phyloP scores from a whole-genome alignment of 352 stramenopile genomes.

The Peronospora belbahrii region DNA sequence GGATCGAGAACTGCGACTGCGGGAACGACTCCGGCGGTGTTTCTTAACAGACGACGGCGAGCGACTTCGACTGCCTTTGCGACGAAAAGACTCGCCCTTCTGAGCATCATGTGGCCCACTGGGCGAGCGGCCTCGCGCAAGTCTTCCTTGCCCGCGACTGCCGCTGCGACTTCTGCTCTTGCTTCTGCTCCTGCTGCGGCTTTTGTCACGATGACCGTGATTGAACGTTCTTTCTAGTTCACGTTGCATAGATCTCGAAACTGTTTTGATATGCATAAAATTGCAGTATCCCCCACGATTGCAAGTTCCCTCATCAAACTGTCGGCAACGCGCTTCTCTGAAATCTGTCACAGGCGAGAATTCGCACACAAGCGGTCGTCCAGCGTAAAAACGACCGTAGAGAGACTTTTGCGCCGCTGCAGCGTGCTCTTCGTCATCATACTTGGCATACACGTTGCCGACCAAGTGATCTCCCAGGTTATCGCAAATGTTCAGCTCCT shows the following conservation, averaged over 20 bases:
- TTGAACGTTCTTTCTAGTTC: conserved; percentile 86
- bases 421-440: conserved; percentile 97
- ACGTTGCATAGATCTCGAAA: conserved; percentile 72
- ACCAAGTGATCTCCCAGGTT: conserved; percentile 99
- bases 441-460: conserved; percentile 99
- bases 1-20: conserved; percentile 36
- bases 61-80: conserved; percentile 36
- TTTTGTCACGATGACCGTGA: conserved; percentile 37
- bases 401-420: conserved; percentile 93
- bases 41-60: conserved; percentile 40
- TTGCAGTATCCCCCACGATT: conserved; percentile 98
- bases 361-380: conserved; percentile 92
- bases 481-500: conserved; percentile 98
- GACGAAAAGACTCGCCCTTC: conserved; percentile 31
- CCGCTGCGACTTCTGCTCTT: conserved; percentile 44
- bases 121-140: conserved; percentile 30
- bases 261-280: conserved; percentile 98
- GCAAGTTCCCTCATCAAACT: conserved; percentile 98
- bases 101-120: conserved; percentile 43
- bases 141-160: conserved; percentile 20
- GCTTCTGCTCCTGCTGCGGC: conserved; percentile 38
- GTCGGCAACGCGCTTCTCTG: conserved; percentile 93
- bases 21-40: conserved; percentile 43
- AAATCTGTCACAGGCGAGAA: conserved; percentile 99
- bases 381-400: conserved; percentile 96